phyloP scores from a whole-genome alignment of 768 basidiomycete species.

The Dioszegia hungarica region DNA sequence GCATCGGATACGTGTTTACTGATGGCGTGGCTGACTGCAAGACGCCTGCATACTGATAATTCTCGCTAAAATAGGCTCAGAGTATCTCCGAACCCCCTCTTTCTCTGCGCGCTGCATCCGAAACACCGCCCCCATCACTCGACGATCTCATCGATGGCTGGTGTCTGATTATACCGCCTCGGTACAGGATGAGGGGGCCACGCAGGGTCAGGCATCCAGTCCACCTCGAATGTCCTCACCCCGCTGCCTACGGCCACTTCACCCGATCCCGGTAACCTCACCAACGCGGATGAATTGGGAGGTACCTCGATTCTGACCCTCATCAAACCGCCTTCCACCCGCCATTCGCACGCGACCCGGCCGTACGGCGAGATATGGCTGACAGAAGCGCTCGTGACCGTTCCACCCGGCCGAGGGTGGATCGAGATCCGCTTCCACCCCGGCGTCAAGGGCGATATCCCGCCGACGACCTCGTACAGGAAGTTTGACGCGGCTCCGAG shows the following conservation, averaged over 20 bases:
- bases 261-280: background rate
- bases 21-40: no score
- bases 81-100: no score
- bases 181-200: no score
- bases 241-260: conserved; percentile 10
- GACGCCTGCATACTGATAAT: no score
- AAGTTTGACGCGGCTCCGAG: conserved; percentile 33
- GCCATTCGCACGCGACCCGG: conserved; percentile 15
- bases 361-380: conserved; percentile 21
- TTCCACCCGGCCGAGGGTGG: conserved; percentile 26
- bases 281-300: conserved; percentile 23
- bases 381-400: conserved; percentile 11
- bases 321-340: conserved; percentile 10
- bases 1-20: no score
- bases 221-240: background rate
- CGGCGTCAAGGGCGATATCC: conserved; percentile 19
- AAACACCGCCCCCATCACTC: no score
- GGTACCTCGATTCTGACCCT: conserved; percentile 21
- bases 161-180: no score
- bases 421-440: conserved; percentile 26
- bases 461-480: conserved; percentile 24
- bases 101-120: no score
- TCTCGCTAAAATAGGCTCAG: no score
- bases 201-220: no score
- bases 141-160: no score